Evolutionary conservation across 306 rosid species (phyloP).

Genomic region (Citrullus colocynthis): DNA sequence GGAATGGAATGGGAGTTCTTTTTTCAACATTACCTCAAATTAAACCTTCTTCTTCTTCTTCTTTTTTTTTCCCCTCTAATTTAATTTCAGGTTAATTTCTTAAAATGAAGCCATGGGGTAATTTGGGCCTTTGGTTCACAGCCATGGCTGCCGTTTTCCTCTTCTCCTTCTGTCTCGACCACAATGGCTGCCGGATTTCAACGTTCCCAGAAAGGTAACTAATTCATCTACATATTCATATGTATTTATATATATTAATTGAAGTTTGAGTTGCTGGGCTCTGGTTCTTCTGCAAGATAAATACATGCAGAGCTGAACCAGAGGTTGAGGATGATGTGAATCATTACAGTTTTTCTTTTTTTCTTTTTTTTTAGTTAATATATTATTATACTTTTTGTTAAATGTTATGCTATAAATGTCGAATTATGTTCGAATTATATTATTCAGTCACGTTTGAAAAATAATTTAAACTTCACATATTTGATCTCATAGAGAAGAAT

Average conservation of each 20-base stretch:
- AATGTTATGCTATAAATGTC: not conserved
- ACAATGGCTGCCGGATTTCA: not conserved
- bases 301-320: not conserved
- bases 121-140: conserved; percentile 8
- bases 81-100: not conserved
- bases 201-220: conserved; percentile 22
- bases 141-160: not conserved
- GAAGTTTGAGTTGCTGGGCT: not conserved
- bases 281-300: not conserved
- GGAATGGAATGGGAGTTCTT: not conserved
- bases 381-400: too few relatives aligned
- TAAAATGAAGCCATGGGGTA: conserved; percentile 8
- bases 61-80: too few relatives aligned
- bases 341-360: too few relatives aligned
- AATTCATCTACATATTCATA: not conserved
- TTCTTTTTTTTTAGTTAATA: too few relatives aligned
- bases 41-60: too few relatives aligned
- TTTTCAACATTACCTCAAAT: too few relatives aligned
- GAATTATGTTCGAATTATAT: not conserved
- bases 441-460: not conserved
- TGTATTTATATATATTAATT: too few relatives aligned
- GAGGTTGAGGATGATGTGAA: not conserved
- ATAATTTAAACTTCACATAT: not conserved
- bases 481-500: not conserved
- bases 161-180: not conserved